Conservation (phyloP, 2,329 filamentous ascomycete species). For the Ceratocystis destructans region DNA sequence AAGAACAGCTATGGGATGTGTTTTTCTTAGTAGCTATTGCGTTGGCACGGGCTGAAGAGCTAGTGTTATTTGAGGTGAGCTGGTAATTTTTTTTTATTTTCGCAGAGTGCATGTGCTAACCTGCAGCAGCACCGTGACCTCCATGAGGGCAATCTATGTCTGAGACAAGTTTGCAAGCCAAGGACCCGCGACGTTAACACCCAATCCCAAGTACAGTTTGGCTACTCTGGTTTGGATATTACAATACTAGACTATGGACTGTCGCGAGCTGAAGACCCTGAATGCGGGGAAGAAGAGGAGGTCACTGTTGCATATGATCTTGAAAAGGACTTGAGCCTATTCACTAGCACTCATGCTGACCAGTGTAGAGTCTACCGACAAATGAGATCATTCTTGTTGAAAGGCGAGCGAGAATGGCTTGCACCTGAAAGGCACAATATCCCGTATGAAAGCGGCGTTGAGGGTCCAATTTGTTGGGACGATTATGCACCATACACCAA, state of each 20-base stretch:
- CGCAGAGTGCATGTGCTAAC: slow-evolving; percentile 2
- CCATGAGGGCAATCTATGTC: slow-evolving; percentile 51
- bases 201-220: slow-evolving; percentile 29
- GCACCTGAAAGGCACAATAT: slow-evolving; percentile 34
- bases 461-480: slow-evolving; percentile 37
- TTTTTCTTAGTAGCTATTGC: slow-evolving; percentile 48
- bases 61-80: slow-evolving; percentile 46
- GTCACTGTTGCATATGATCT: slow-evolving; percentile 42
- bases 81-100: background rate
- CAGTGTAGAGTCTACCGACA: slow-evolving; percentile 50
- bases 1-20: slow-evolving; percentile 47
- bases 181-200: background rate
- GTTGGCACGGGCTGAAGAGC: slow-evolving; percentile 43
- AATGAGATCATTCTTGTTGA: slow-evolving; percentile 45
- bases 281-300: slow-evolving; percentile 26
- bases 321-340: slow-evolving; percentile 45
- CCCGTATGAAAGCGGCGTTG: slow-evolving; percentile 34
- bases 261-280: slow-evolving; percentile 40
- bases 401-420: slow-evolving; percentile 37
- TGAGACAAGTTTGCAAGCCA: slow-evolving; percentile 32
- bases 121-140: slow-evolving; percentile 45
- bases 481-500: slow-evolving; percentile 48
- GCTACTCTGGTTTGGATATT: slow-evolving; percentile 47
- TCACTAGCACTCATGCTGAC: slow-evolving; percentile 44
- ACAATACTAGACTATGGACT: slow-evolving; percentile 54